Percentiles rank a stretch among this genome's conserved stretches.
Conservation (phyloP, 1,284 basidiomycete genomes). For the Papiliotrema laurentii region DNA sequence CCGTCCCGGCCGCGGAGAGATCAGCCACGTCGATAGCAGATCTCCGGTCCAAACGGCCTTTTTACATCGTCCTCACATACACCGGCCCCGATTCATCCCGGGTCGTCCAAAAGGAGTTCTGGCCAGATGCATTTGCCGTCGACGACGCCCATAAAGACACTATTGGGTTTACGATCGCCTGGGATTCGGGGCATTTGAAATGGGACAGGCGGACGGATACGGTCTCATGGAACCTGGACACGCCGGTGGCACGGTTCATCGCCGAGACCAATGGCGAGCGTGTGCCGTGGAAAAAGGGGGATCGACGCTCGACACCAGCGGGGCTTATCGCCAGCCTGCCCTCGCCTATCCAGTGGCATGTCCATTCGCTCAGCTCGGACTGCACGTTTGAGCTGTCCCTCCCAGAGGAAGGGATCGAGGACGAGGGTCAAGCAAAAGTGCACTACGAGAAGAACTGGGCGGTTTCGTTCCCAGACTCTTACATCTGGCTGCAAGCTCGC, state of each 20-base stretch:
- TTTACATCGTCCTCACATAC: conserved; percentile 23
- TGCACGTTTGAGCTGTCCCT: conserved; percentile 10
- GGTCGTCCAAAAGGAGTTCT: conserved; percentile 16
- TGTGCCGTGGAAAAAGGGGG: conserved; percentile 15
- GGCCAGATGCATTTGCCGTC: conserved; percentile 12
- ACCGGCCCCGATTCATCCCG: conserved; percentile 9
- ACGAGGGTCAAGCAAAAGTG: conserved; percentile 11
- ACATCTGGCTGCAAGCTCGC: conserved; percentile 27
- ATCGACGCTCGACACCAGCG: conserved; percentile 21
- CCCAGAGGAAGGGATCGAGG: too few species aligned
- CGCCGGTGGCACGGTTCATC: conserved; percentile 1
- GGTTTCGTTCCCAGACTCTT: conserved; percentile 20
- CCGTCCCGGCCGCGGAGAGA: conserved; percentile 12
- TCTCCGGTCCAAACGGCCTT: conserved; percentile 6
- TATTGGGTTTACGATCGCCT: conserved; percentile 18
- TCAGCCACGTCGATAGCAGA: not conserved
- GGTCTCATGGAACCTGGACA: conserved; percentile 7
- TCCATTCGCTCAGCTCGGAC: conserved; percentile 20
- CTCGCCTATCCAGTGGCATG: conserved; percentile 30
- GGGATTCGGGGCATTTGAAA: conserved; percentile 17
- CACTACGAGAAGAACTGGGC: conserved; percentile 34
- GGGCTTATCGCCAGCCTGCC: conserved; percentile 19
- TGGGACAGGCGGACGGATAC: conserved; percentile 3
- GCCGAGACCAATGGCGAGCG: conserved; percentile 3
- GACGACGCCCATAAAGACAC: too few species aligned